Conservation (phyloP, 495 filamentous ascomycete species). For the Tuber calosporum region DNA sequence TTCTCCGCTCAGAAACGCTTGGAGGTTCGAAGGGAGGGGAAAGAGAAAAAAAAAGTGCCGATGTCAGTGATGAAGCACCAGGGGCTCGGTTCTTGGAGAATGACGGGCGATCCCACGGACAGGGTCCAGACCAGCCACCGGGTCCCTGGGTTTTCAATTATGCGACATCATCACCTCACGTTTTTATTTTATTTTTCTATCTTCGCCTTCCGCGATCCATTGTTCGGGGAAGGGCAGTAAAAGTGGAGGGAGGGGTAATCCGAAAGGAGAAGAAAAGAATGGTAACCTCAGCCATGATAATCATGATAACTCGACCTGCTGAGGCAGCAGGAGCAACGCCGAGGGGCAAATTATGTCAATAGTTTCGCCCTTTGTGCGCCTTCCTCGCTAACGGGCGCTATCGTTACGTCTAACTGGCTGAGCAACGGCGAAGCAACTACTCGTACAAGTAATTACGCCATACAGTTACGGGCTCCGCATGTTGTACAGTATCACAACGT, state of each 20-base stretch:
- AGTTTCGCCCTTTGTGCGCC: not conserved
- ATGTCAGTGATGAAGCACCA: conserved; percentile 29
- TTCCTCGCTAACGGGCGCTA: not conserved
- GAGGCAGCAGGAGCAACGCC: not conserved
- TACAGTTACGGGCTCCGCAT: not conserved
- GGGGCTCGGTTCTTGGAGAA: conserved; percentile 36
- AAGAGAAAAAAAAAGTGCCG: conserved; percentile 24
- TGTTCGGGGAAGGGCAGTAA: not conserved
- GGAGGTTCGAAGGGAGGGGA: conserved; percentile 7
- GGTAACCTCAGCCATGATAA: not conserved
- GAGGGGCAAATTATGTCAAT: not conserved
- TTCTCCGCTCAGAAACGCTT: not conserved
- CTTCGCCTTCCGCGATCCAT: not conserved
- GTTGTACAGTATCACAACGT: not conserved
- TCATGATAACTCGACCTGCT: not conserved
- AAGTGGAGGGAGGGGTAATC: not conserved
- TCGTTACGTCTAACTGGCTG: not conserved
- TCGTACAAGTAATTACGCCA: not conserved
- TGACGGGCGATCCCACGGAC: conserved; percentile 31
- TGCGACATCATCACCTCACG: conserved; percentile 32
- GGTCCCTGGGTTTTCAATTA: conserved; percentile 30
- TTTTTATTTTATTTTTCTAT: conserved; percentile 17
- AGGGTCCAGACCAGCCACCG: conserved; percentile 39
- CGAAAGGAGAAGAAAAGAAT: not conserved
- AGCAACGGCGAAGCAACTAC: not conserved